phyloP scores from a whole-genome alignment of 208 protist genomes.

The Giardia muris region DNA sequence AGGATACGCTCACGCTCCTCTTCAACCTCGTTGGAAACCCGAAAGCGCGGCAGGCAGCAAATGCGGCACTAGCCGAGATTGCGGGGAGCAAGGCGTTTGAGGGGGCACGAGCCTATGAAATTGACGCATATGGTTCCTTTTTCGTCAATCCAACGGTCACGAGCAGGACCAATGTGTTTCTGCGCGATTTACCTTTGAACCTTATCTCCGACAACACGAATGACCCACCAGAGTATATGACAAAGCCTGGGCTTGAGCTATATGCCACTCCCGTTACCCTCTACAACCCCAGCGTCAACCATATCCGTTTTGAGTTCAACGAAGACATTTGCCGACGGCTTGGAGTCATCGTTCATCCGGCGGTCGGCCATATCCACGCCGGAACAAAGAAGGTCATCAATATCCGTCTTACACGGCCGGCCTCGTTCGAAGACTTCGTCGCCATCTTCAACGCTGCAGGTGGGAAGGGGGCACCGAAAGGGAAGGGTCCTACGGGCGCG shows the following conservation, averaged over 20 bases:
- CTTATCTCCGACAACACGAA: neutral
- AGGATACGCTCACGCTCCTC: neutral
- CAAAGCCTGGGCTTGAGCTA: neutral
- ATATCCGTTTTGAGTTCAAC: constrained; percentile 3
- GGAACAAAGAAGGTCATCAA: neutral
- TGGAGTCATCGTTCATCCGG: neutral
- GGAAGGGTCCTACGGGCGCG: neutral
- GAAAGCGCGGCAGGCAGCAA: neutral
- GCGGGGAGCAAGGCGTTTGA: neutral
- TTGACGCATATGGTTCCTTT: neutral
- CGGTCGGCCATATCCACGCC: neutral
- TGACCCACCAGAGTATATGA: neutral
- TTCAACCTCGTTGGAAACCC: neutral
- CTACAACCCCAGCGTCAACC: neutral
- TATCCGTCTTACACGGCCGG: neutral
- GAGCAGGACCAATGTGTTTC: neutral
- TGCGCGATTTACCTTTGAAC: neutral
- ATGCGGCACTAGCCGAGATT: neutral
- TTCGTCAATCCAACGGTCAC: neutral
- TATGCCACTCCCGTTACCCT: neutral
- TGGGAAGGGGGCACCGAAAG: neutral
- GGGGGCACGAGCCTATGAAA: neutral
- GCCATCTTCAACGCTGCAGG: neutral
- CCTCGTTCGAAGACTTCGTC: neutral
- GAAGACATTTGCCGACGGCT: neutral